Evolutionary conservation across 495 filamentous ascomycete genomes (phyloP).

Genomic region (Aeminium ludgeri): DNA sequence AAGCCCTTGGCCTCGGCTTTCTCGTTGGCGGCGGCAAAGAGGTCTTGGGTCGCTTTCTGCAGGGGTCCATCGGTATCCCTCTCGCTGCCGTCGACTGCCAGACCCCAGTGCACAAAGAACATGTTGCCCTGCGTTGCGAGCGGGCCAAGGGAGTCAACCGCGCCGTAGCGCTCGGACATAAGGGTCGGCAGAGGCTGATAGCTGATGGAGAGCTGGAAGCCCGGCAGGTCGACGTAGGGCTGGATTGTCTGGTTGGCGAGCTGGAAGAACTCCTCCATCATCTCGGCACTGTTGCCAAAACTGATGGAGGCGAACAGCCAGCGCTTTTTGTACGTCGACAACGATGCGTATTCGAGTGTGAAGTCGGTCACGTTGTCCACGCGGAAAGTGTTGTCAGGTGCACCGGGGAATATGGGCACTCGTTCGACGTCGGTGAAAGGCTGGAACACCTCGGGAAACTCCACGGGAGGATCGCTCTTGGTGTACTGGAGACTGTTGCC

Average conservation of each 20-base stretch:
- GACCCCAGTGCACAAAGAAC: conserved; percentile 5
- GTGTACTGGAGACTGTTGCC: conserved; percentile 7
- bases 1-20: conserved; percentile 29
- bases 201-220: conserved; percentile 2
- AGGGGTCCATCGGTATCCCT: neutral
- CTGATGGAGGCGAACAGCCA: conserved; percentile 6
- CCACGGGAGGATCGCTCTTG: conserved; percentile 3
- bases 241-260: conserved; percentile 3
- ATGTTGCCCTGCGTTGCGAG: conserved; percentile 13
- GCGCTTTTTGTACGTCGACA: conserved; percentile 4
- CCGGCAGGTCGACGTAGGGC: conserved; percentile 1
- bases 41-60: neutral
- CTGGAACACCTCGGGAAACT: conserved; percentile 1
- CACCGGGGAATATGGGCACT: neutral
- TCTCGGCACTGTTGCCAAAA: conserved; percentile 1
- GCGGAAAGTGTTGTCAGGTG: conserved; percentile 4
- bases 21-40: conserved; percentile 16
- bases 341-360: conserved; percentile 2
- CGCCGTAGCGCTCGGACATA: conserved; percentile 2
- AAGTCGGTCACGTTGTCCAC: conserved; percentile 4
- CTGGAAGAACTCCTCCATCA: conserved; percentile 9
- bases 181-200: conserved; percentile 4
- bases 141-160: conserved; percentile 17
- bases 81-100: conserved; percentile 1
- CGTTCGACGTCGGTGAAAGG: neutral